Evolutionary conservation across 1,284 basidiomycete species (phyloP).

Genomic region (Psilocybe mexicana): DNA sequence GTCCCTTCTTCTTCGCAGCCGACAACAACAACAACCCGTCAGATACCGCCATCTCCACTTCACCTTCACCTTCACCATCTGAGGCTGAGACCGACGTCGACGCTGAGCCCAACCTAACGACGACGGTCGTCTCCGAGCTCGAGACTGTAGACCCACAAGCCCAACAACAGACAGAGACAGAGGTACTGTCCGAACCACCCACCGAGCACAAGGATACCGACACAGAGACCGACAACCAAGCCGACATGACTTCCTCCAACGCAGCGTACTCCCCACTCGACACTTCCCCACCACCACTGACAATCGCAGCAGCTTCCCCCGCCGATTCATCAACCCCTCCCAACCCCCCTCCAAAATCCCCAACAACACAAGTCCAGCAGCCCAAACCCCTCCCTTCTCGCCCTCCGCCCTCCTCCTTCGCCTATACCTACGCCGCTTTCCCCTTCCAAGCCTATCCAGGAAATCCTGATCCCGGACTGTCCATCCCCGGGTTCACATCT

Average conservation of each 20-base stretch:
- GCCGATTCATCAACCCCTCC: neutral
- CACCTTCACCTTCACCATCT: constrained; percentile 10
- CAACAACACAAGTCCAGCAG: neutral
- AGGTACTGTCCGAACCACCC: no score
- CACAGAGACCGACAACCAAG: no score
- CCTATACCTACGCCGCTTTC: constrained; percentile 24
- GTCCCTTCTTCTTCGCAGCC: constrained; percentile 29
- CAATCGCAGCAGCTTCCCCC: no score
- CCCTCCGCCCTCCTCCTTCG: constrained; percentile 50
- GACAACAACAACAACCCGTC: constrained; percentile 14
- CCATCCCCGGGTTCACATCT: constrained; percentile 37
- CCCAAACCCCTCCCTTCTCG: constrained; percentile 1
- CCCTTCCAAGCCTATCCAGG: constrained; percentile 63
- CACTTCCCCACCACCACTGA: no score
- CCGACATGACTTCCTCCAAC: no score
- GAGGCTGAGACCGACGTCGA: constrained; percentile 23
- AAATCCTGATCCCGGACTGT: constrained; percentile 54
- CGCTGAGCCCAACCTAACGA: no score
- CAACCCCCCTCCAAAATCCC: neutral
- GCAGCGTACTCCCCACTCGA: no score
- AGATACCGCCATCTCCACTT: constrained; percentile 8
- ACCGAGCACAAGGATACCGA: no score
- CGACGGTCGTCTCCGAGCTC: no score
- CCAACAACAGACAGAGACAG: no score
- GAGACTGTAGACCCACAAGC: no score